Evolutionary conservation across 139 green algal species (phyloP), one percentile per base, ranked within the genome.

Genomic region (Zygnema cylindricum): DNA sequence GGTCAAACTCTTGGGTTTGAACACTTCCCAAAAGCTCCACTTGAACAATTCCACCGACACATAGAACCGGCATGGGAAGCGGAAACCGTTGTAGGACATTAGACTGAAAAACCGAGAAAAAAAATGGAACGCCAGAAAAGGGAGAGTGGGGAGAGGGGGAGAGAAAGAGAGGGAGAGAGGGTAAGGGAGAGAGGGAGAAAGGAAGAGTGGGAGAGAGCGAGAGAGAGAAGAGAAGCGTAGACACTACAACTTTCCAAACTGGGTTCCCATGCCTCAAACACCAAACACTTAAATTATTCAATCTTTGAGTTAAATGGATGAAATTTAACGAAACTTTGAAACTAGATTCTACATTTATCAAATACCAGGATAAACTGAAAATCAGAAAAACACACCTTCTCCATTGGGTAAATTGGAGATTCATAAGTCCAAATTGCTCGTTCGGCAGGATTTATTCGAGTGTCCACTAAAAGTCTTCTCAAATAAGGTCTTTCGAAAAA

Each of bases 21-120:
- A 92, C 40, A 38, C 87, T 49, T 35, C 87, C 87, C 55, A 92
- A 33, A 1, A 92, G 78, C 87, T 92, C 88, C 23, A 92, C 87
- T 69, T 86, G 76, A 1, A 92, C 39, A 36, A 82, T 54, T 16
- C 88, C 88, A 30, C 88, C 88, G 33, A 91, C 41, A 55, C 85
- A 91, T 76, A 92, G 85, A 75, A 87, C 49, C 69, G 86, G 87
- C 36, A 30, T 0, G 2, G 88, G 86, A 38, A 92, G 78, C 86
- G 57, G 39, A 69, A 92, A 92, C 71, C 73, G 35, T 79, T 92
- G 88, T 76, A 92, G 85, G n/a, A 76, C 25, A 33, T 92, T 43
- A 69, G 33, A 57, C 86, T 91, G 77, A 23, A 41, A 25, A 30
- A 25, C 30, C 57, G 30, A 25, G 57, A 35, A 73, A 35, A 30